A percentile compares a stretch with the other conserved stretches of the same genome.
Evolutionary conservation across 164 flowering plant genomes (phyloP).

Genomic region (Magnolia kwangsiensis): DNA sequence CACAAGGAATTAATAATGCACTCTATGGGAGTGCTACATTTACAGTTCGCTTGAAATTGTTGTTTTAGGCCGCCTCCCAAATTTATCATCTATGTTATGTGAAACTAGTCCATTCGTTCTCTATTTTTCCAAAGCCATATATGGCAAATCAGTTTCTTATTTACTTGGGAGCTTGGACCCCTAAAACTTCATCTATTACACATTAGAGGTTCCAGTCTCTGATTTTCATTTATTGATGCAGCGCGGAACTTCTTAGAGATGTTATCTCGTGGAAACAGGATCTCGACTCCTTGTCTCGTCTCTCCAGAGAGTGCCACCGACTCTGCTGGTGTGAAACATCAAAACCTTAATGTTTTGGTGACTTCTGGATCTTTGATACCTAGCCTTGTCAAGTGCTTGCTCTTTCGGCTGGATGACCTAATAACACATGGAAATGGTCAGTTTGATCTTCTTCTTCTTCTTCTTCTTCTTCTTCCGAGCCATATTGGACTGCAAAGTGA

Average conservation of each 20-base stretch:
- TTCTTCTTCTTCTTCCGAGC: neutral
- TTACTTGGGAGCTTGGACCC: neutral
- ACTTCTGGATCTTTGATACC: slow-evolving; percentile 92
- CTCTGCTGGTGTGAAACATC: slow-evolving; percentile 17
- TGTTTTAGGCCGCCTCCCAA: neutral
- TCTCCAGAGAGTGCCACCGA: slow-evolving; percentile 22
- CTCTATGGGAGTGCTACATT: too few relatives aligned
- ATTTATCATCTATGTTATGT: too few relatives aligned
- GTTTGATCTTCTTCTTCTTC: slow-evolving; percentile 14
- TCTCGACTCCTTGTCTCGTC: slow-evolving; percentile 9
- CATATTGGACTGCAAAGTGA: neutral
- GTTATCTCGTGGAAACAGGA: slow-evolving; percentile 39
- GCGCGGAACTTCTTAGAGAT: slow-evolving; percentile 73
- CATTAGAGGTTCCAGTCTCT: neutral
- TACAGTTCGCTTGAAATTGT: neutral
- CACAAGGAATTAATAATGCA: neutral
- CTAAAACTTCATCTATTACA: neutral
- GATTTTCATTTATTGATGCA: slow-evolving; percentile 24
- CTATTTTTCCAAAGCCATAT: too few relatives aligned
- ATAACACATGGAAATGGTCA: slow-evolving; percentile 64
- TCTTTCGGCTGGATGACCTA: slow-evolving; percentile 65
- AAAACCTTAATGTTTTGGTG: slow-evolving; percentile 70
- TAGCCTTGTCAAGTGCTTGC: slow-evolving; percentile 88
- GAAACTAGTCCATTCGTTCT: too few relatives aligned
- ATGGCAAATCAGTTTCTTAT: too few relatives aligned